These are phyloP conservation scores for Acacia melanoxylon DNA, from an alignment of 306 rosid genomes.

Conservation along the genomic window DNA sequence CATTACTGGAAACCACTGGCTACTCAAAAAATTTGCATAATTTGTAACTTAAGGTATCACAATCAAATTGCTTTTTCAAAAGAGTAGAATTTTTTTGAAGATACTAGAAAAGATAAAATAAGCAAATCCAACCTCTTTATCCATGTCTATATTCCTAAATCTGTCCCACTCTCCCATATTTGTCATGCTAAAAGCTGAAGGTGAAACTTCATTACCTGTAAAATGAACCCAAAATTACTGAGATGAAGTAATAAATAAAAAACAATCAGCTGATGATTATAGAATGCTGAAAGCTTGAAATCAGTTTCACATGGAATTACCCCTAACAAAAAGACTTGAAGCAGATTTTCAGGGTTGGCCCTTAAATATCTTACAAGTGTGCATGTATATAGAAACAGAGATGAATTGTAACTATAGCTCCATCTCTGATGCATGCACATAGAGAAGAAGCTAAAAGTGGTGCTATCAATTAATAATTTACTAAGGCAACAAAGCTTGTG, in stretches of 20 bases:
- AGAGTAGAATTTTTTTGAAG: neutral
- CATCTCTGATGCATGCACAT: neutral
- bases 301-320: constrained; percentile 15
- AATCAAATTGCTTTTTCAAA: constrained; percentile 23
- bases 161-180: constrained; percentile 84
- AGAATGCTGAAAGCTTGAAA: constrained; percentile 20
- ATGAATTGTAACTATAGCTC: neutral
- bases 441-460: constrained; percentile 1
- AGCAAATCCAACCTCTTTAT: constrained; percentile 68
- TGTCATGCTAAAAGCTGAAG: constrained; percentile 78
- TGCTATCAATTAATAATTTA: neutral
- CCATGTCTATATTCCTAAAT: constrained; percentile 98
- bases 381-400: neutral
- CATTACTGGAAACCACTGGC: constrained; percentile 6
- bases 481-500: too few relatives aligned
- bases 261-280: constrained; percentile 4
- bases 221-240: constrained; percentile 38
- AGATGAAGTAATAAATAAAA: constrained; percentile 1
- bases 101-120: constrained; percentile 11
- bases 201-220: constrained; percentile 83
- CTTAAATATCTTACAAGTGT: neutral
- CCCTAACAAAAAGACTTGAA: constrained; percentile 21
- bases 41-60: neutral
- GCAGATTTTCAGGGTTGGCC: constrained; percentile 3
- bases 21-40: constrained; percentile 8